Percentiles rank a stretch among this genome's conserved stretches.
These are phyloP conservation scores for Yamadazyma blattariae DNA, from an alignment of 1,139 yeast genomes.

Conservation along the genomic window DNA sequence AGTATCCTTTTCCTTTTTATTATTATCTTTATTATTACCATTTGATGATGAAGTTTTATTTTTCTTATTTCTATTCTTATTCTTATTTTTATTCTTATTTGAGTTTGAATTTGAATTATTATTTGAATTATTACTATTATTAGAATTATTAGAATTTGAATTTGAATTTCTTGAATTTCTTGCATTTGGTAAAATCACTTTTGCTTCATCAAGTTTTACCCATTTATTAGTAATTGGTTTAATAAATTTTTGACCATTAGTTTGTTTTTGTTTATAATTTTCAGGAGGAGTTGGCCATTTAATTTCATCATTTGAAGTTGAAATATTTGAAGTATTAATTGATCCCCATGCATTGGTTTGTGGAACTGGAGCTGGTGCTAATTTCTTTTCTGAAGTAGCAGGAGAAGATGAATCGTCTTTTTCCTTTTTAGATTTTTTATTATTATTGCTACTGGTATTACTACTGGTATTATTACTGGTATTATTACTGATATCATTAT, in stretches of 20 bases:
- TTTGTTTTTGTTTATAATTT: slow-evolving; percentile 14
- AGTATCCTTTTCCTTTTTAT: slow-evolving; percentile 2
- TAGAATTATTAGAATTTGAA: no score
- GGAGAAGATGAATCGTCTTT: slow-evolving; percentile 1
- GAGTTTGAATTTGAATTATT: slow-evolving; percentile 25
- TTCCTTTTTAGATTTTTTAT: not conserved
- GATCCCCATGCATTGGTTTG: slow-evolving; percentile 68
- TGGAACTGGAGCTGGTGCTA: slow-evolving; percentile 81
- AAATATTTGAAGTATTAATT: slow-evolving; percentile 36
- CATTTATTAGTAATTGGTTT: slow-evolving; percentile 75
- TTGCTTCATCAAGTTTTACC: slow-evolving; percentile 82
- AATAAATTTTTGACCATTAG: slow-evolving; percentile 41
- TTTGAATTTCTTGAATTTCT: slow-evolving; percentile 7
- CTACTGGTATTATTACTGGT: no score
- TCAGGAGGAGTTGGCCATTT: slow-evolving; percentile 63
- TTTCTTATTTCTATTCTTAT: not conserved
- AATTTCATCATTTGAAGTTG: slow-evolving; percentile 35
- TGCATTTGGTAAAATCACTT: slow-evolving; percentile 52
- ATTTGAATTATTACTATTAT: slow-evolving; percentile 4
- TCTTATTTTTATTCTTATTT: slow-evolving; percentile 32
- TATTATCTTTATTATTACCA: not conserved
- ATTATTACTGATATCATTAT: no score
- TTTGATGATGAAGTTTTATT: not conserved
- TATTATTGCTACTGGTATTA: slow-evolving; percentile 3
- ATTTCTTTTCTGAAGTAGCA: slow-evolving; percentile 23